Conservation (phyloP, 805 yeast genomes). For the Wickerhamiella galacta region DNA sequence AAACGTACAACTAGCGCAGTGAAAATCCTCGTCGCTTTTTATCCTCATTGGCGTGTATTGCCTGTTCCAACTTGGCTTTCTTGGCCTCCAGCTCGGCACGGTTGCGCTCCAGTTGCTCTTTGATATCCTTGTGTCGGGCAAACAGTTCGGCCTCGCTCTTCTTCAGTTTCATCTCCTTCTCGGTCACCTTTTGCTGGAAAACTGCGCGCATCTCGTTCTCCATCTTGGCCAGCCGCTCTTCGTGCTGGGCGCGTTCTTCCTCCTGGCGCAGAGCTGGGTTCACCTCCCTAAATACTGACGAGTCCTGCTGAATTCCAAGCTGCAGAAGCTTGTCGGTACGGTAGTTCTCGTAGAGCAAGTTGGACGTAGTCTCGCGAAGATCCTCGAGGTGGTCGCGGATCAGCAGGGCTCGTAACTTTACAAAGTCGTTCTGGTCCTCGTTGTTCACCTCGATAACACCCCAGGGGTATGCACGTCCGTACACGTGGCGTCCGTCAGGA, state of each 20-base stretch:
- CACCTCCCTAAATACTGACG: conserved; percentile 81
- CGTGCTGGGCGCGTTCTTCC: conserved; percentile 86
- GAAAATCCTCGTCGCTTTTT: conserved; percentile 7
- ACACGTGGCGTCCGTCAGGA: conserved; percentile 59
- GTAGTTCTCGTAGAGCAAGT: conserved; percentile 68
- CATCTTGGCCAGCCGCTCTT: conserved; percentile 82
- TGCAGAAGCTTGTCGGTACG: conserved; percentile 63
- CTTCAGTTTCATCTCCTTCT: conserved; percentile 93
- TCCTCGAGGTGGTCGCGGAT: conserved; percentile 88
- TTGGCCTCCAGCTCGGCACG: conserved; percentile 81
- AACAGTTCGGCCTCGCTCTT: conserved; percentile 93
- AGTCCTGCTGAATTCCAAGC: conserved; percentile 86
- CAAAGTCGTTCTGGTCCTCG: conserved; percentile 84
- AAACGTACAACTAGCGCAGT: neutral
- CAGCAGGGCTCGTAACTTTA: conserved; percentile 71
- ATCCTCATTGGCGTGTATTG: conserved; percentile 7
- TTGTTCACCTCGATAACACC: conserved; percentile 92
- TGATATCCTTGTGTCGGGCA: conserved; percentile 91
- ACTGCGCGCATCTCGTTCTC: conserved; percentile 94
- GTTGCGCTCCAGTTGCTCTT: conserved; percentile 80
- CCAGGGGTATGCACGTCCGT: conserved; percentile 96
- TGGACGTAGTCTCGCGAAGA: conserved; percentile 69
- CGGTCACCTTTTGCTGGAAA: conserved; percentile 89
- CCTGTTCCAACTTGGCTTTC: conserved; percentile 45
- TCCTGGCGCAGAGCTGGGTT: conserved; percentile 86